phyloP scores from a whole-genome alignment of 1,284 basidiomycete genomes.

The Apiotrichum gracile region DNA sequence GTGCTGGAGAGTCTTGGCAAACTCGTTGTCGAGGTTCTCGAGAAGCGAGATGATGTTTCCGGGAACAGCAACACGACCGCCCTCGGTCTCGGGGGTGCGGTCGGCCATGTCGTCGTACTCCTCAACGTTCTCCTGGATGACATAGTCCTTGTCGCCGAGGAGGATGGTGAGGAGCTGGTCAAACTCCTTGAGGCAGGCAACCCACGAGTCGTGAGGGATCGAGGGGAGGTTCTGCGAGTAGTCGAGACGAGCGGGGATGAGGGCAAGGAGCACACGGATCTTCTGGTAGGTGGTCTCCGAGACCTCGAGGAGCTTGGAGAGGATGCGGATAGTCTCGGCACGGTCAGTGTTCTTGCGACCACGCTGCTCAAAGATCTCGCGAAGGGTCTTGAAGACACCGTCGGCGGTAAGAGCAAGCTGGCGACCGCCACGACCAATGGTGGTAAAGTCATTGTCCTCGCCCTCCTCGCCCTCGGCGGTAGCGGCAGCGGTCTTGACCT shows the following conservation, averaged over 20 bases:
- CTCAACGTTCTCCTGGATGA: constrained; percentile 71
- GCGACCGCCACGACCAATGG: constrained; percentile 86
- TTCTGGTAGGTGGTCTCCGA: constrained; percentile 81
- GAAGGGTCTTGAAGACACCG: constrained; percentile 86
- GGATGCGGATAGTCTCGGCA: constrained; percentile 83
- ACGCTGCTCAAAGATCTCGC: constrained; percentile 86
- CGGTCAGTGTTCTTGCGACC: constrained; percentile 99
- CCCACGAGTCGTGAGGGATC: constrained; percentile 92
- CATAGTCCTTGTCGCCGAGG: constrained; percentile 61
- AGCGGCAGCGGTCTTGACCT: constrained; percentile 31
- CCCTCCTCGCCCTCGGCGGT: constrained; percentile 47
- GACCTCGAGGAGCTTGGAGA: constrained; percentile 82
- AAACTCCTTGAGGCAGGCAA: constrained; percentile 77
- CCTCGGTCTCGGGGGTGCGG: constrained; percentile 59
- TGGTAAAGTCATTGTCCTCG: constrained; percentile 63
- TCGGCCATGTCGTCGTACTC: constrained; percentile 93
- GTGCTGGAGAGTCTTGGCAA: constrained; percentile 95
- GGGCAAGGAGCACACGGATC: constrained; percentile 87
- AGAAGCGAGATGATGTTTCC: constrained; percentile 92
- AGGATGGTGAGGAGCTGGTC: constrained; percentile 80
- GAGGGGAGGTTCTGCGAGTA: constrained; percentile 59
- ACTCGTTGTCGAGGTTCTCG: constrained; percentile 96
- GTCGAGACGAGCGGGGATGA: constrained; percentile 94
- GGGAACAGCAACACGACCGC: constrained; percentile 55
- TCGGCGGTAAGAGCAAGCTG: constrained; percentile 75